phyloP scores from a whole-genome alignment of 148 eudicot genomes.

The Cornus kousa region DNA sequence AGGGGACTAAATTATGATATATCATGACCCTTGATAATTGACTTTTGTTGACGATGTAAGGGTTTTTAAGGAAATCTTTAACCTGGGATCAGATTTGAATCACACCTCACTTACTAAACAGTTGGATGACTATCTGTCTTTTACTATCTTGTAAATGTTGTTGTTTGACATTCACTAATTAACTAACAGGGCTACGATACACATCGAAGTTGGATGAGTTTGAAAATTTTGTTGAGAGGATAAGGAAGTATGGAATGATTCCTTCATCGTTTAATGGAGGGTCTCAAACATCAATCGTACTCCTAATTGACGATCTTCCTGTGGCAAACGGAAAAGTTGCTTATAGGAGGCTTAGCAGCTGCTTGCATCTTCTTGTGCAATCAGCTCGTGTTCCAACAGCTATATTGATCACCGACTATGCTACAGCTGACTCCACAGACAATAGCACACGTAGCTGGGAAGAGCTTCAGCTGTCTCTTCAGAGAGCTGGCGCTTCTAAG shows the following conservation, averaged over 20 bases:
- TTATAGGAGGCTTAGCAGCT: conserved; percentile 55
- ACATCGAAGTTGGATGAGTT: conserved; percentile 91
- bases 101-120: neutral
- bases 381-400: conserved; percentile 81
- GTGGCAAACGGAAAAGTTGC: conserved; percentile 68
- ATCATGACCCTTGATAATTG: no score
- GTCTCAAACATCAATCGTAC: conserved; percentile 41
- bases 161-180: neutral
- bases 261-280: conserved; percentile 33
- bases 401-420: conserved; percentile 69
- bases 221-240: conserved; percentile 80
- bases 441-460: conserved; percentile 52
- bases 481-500: conserved; percentile 87
- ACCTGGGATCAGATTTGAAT: neutral
- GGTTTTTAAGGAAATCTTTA: no score
- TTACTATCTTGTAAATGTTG: neutral
- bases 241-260: conserved; percentile 74
- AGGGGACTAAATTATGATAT: no score
- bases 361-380: conserved; percentile 77
- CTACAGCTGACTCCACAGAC: conserved; percentile 61
- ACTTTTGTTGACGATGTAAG: neutral
- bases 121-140: neutral
- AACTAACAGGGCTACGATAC: conserved; percentile 57
- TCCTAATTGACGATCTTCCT: conserved; percentile 93
- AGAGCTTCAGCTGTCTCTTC: conserved; percentile 67